Evolutionary conservation across 1,284 basidiomycete species (phyloP).

Genomic region (Erythrobasidium hasegawianum): DNA sequence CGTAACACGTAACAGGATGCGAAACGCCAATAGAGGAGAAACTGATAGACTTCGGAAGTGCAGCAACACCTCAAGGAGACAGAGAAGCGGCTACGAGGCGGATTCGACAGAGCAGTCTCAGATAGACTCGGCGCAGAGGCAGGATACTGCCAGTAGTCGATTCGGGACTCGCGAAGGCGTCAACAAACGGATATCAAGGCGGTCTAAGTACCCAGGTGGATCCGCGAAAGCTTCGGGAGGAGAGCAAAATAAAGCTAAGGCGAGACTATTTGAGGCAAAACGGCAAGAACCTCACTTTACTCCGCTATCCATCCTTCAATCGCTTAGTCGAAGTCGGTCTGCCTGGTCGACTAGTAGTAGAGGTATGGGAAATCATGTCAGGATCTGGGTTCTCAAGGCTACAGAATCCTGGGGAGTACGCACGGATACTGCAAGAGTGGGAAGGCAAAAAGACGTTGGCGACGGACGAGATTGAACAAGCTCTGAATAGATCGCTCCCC

Average conservation of each 20-base stretch:
- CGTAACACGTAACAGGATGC: neutral
- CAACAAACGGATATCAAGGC: constrained; percentile 60
- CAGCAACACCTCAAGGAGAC: neutral
- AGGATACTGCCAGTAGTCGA: constrained; percentile 24
- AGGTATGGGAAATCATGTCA: constrained; percentile 97
- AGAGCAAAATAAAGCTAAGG: constrained; percentile 97
- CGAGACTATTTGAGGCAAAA: constrained; percentile 76
- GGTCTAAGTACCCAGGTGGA: constrained; percentile 60
- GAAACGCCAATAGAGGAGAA: constrained; percentile 15
- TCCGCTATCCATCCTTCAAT: constrained; percentile 94
- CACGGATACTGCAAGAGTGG: constrained; percentile 72
- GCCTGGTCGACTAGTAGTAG: constrained; percentile 89
- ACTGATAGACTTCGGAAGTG: constrained; percentile 15
- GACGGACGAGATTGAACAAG: constrained; percentile 99
- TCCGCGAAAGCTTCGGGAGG: constrained; percentile 68
- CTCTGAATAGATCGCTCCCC: constrained; percentile 79
- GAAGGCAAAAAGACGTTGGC: constrained; percentile 76
- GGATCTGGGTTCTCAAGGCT: constrained; percentile 86
- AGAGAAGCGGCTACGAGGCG: neutral
- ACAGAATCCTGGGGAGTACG: constrained; percentile 78
- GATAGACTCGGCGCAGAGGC: neutral
- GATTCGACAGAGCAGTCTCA: neutral
- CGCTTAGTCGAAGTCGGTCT: constrained; percentile 95
- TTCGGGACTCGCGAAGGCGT: constrained; percentile 42
- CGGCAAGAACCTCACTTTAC: constrained; percentile 81